Conservation (phyloP, 306 rosid genomes). For the Casuarina equisetifolia region DNA sequence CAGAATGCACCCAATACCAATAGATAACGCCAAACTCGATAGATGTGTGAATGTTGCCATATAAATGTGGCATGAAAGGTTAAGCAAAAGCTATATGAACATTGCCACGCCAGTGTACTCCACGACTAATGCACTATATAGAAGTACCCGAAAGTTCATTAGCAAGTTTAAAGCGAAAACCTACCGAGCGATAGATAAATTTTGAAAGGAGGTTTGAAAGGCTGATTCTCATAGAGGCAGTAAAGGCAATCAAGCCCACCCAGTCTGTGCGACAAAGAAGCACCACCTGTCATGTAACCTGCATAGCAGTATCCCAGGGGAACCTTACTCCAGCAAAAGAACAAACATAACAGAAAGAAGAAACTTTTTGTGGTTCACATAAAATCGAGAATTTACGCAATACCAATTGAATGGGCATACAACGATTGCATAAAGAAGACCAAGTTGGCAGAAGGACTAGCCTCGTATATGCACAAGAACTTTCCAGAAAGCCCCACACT, state of each 20-base stretch:
- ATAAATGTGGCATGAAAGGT: neutral
- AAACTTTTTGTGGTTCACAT: conserved; percentile 3
- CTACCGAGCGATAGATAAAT: conserved; percentile 80
- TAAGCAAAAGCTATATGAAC: neutral
- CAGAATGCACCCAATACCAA: neutral
- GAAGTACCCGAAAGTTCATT: neutral
- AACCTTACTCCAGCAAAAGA: conserved; percentile 7
- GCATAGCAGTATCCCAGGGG: conserved; percentile 32
- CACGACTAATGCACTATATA: neutral
- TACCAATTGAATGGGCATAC: conserved; percentile 79
- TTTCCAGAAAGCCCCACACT: conserved; percentile 72
- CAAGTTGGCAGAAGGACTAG: conserved; percentile 62
- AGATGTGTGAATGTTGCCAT: neutral
- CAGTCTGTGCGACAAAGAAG: conserved; percentile 55
- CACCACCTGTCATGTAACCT: conserved; percentile 57
- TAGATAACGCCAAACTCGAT: neutral
- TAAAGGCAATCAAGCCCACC: conserved; percentile 86
- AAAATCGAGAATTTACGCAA: too few relatives aligned
- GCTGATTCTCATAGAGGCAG: conserved; percentile 85
- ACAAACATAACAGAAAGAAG: neutral
- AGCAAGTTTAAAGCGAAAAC: conserved; percentile 13
- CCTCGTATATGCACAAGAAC: conserved; percentile 76
- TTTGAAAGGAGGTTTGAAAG: conserved; percentile 69
- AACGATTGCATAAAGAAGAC: conserved; percentile 90
- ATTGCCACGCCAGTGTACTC: neutral